These are phyloP conservation scores for Aspergillus pseudoterreus DNA, from an alignment of 2,329 filamentous ascomycete genomes.

Conservation along the genomic window DNA sequence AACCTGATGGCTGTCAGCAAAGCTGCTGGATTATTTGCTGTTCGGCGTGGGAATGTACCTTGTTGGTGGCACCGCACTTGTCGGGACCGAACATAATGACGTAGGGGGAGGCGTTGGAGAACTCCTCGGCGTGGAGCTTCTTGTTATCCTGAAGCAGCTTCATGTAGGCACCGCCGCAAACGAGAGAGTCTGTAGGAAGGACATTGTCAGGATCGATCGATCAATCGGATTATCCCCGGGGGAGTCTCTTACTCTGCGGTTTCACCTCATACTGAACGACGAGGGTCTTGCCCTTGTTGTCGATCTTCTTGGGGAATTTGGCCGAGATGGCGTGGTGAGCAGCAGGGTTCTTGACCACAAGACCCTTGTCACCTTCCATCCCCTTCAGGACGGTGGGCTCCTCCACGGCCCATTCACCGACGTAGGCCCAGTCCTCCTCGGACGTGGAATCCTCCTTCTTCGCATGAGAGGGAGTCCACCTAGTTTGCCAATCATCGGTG, in stretches of 20 bases:
- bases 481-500: conserved; percentile 87
- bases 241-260: conserved; percentile 76
- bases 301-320: conserved; percentile 94
- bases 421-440: conserved; percentile 91
- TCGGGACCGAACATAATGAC: conserved; percentile 99
- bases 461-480: conserved; percentile 93
- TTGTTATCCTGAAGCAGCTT: conserved; percentile 98
- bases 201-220: conserved; percentile 3
- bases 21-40: not conserved
- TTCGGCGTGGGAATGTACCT: conserved; percentile 58
- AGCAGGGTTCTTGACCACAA: conserved; percentile 96
- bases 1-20: conserved; percentile 44
- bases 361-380: conserved; percentile 90
- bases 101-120: conserved; percentile 94
- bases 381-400: conserved; percentile 88
- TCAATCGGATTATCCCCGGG: not conserved
- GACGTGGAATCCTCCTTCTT: conserved; percentile 88
- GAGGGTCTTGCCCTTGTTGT: conserved; percentile 95
- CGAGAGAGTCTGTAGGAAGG: conserved; percentile 69
- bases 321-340: conserved; percentile 99
- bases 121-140: conserved; percentile 94
- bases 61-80: conserved; percentile 99
- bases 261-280: conserved; percentile 99
- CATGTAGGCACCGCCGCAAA: conserved; percentile 97
- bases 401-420: conserved; percentile 95